Base-by-base conservation (phyloP, 192 early-diverging fungal genomes). In the Coemansia sp. region DNA sequence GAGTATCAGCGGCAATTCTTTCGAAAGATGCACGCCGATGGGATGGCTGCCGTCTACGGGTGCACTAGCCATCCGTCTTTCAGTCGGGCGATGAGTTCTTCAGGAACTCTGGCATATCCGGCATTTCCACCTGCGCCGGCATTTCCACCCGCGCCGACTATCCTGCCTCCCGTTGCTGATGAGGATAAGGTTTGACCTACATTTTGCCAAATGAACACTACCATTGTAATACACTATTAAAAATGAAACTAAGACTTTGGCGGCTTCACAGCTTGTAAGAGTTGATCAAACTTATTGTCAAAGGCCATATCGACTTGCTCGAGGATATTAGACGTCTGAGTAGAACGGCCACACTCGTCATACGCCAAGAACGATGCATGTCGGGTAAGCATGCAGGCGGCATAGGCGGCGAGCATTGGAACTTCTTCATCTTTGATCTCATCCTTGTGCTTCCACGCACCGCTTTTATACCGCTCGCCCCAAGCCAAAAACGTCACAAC, bases 401-500 rank as follows among this genome's bases (percentile, higher is more conserved):
- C 89, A 74, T 85, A 93, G 3, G 89, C 87, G 24, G 93, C 91
- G 8, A 87, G 81, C 76, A 94, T 72, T 10, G 77, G 62, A 40
- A 85, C 72, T 10, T 81, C 75, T 6, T 68, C 45, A 27, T 66
- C 40, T 13, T 76, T 44, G 17, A 87, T 76, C 2, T 70, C 48
- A 37, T 69, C 73, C 1, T 57, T 36, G 35, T 85, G 87, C 78
- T 86, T 74, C 88, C 89, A 90, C 11, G 85, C 73, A 7, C 78
- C 74, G 6, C 82, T 80, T 54, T 88, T 70, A 70, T 93, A 91
- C 17, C 75, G 75, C 37, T 81, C 72, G 13, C 88, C 92, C 98
- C 98, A 99, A 0, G 91, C 92, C 45, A 98, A 54, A 33, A 96
- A 97, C 13, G 96, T 87, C 0, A 90, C 93, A 33, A 94, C 72